Base-by-base conservation (phyloP, 1,139 yeast species). In the Suhomyces taliae region DNA sequence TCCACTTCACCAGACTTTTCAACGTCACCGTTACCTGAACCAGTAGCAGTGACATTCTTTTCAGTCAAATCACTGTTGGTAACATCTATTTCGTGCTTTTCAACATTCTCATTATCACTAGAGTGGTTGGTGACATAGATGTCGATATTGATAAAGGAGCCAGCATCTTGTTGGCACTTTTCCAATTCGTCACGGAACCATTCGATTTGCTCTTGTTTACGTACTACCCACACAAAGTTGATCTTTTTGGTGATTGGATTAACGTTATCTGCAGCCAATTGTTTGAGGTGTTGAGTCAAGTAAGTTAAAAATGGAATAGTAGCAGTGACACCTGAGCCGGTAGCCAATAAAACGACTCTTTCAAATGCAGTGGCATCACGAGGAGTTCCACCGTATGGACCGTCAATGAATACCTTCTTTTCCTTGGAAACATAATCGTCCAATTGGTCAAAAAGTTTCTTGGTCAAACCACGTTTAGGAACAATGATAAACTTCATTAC, bases 341-440 rank as follows among this genome's bases (percentile, higher is more conserved):
- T 64, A 36, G 80, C 64, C 9, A 78, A 37, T 24, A 81, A 59
- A 5, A 70, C 59, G 1, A 79, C 69, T 40, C 75, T 71, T 46
- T 80, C 81, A 59, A 83, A 83, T 2, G 81, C 61, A 34, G 69
- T 59, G 8, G 71, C 62, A 51, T 80, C 79, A 55, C 88, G 69
- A 11, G 70, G 60, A 40, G 78, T 58, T 0, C 87, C 87, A 8
- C 88, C 88, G 53, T 82, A 83, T 2, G 88, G 85, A 3, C 88
- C 88, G 59, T 83, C 88, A 40, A 83, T 59, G 50, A 64, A 70
- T 0, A 80, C 80, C 35, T 62, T 59, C 50, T 66, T 67, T 27
- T 64, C 59, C 24, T 52, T 49, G 7, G 54, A 46, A 5, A 61
- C 53, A 34, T 53, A 54, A 7, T 60, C 58, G 39, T 67, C 65